Percentiles rank a stretch among this genome's conserved stretches.
phyloP scores from a whole-genome alignment of 2,329 filamentous ascomycete genomes.

The Aspergillus amoenus region DNA sequence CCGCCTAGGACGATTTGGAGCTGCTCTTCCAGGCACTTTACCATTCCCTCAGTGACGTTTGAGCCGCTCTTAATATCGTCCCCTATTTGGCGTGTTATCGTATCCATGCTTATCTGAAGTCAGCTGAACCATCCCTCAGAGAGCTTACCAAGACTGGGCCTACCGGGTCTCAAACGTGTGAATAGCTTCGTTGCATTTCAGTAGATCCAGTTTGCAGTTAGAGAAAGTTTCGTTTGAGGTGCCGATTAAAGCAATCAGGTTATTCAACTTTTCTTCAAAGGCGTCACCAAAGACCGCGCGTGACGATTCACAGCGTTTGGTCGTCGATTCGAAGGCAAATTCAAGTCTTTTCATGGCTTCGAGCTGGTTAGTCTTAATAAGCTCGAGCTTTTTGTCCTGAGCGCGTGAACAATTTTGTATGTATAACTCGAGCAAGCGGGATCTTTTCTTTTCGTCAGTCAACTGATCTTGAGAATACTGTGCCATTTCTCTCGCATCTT shows the following conservation, averaged over 20 bases:
- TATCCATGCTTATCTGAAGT: conserved; percentile 22
- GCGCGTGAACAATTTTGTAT: conserved; percentile 27
- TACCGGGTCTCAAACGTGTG: conserved; percentile 25
- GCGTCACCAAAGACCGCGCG: conserved; percentile 16
- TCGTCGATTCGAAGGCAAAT: conserved; percentile 17
- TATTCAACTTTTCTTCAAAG: conserved; percentile 15
- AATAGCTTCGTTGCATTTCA: conserved; percentile 19
- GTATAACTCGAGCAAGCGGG: conserved; percentile 30
- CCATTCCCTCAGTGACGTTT: conserved; percentile 15
- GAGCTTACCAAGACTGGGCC: not conserved
- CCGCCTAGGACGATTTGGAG: conserved; percentile 19
- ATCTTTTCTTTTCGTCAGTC: conserved; percentile 30
- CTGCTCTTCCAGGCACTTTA: conserved; percentile 20
- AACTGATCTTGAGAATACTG: conserved; percentile 21
- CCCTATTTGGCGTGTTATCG: conserved; percentile 15
- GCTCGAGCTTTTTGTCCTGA: conserved; percentile 22
- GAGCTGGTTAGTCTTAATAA: conserved; percentile 26
- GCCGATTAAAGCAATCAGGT: conserved; percentile 17
- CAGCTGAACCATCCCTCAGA: not conserved
- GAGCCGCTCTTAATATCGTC: conserved; percentile 18
- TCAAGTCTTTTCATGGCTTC: conserved; percentile 21
- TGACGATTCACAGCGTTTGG: conserved; percentile 13
- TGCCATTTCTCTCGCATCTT: conserved; percentile 22
- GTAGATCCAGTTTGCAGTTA: conserved; percentile 16
- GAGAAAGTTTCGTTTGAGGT: conserved; percentile 17